Evolutionary conservation across 768 basidiomycete species (phyloP).

Genomic region (Phaffia tasmanica): DNA sequence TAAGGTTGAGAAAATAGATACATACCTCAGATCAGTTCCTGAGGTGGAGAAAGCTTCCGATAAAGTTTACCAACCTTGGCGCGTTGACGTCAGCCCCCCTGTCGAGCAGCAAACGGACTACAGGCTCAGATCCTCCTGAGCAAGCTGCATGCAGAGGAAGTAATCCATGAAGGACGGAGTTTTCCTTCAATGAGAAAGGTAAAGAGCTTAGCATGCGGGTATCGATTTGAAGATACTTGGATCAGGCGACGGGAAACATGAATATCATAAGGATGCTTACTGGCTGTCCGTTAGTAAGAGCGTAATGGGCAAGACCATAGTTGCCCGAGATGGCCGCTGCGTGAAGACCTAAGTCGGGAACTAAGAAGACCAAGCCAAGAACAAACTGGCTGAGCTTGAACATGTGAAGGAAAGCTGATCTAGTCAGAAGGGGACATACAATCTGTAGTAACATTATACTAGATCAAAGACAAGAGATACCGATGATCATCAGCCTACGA

Average conservation of each 20-base stretch:
- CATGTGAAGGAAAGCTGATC: background rate
- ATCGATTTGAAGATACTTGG: too few relatives aligned
- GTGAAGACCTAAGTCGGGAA: constrained; percentile 43
- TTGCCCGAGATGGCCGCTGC: constrained; percentile 54
- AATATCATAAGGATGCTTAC: constrained; percentile 40
- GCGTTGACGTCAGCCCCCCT: constrained; percentile 97
- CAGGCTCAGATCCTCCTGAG: constrained; percentile 75
- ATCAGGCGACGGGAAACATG: background rate
- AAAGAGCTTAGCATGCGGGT: background rate
- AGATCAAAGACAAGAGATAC: too few relatives aligned
- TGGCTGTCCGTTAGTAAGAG: constrained; percentile 85
- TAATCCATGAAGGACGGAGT: constrained; percentile 89
- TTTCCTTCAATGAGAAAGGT: constrained; percentile 33
- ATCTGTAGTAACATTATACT: constrained; percentile 49
- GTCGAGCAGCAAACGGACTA: constrained; percentile 80
- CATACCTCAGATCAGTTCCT: constrained; percentile 42
- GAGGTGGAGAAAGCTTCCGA: constrained; percentile 23
- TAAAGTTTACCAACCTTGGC: constrained; percentile 52
- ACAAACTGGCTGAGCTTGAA: background rate
- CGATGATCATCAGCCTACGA: too few relatives aligned
- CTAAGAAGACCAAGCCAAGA: background rate
- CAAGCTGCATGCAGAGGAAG: constrained; percentile 93
- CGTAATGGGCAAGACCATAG: constrained; percentile 78
- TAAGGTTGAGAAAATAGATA: constrained; percentile 38
- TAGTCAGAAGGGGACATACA: constrained; percentile 38